Percentiles rank a stretch among this genome's conserved stretches.
phyloP scores from a whole-genome alignment of 2,329 filamentous ascomycete genomes.

The Acephala macrosclerotiorum region DNA sequence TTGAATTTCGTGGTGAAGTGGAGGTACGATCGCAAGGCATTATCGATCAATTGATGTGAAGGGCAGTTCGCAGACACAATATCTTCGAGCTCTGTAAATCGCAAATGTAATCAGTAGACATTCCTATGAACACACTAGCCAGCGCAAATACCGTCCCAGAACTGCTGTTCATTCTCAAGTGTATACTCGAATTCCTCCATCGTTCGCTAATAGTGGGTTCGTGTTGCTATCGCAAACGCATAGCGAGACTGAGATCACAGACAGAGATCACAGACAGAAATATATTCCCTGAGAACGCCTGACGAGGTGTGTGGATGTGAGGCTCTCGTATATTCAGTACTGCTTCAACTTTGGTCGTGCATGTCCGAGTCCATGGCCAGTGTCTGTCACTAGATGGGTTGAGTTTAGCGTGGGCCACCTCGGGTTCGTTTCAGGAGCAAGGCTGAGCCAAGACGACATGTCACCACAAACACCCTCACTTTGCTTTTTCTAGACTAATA shows the following conservation, averaged over 20 bases:
- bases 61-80: slow-evolving; percentile 66
- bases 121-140: slow-evolving; percentile 2
- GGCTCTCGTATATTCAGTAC: background rate
- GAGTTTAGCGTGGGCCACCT: background rate
- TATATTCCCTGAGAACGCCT: background rate
- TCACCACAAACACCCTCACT: background rate
- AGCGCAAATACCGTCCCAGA: slow-evolving; percentile 78
- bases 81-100: slow-evolving; percentile 67
- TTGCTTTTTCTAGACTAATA: background rate
- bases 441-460: background rate
- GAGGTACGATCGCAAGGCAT: slow-evolving; percentile 85
- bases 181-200: slow-evolving; percentile 70
- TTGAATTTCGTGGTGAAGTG: slow-evolving; percentile 78
- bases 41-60: slow-evolving; percentile 76
- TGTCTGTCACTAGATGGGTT: background rate
- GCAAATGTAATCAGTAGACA: slow-evolving; percentile 12
- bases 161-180: slow-evolving; percentile 82
- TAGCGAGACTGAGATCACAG: slow-evolving; percentile 27
- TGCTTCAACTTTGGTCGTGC: slow-evolving; percentile 2
- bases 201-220: slow-evolving; percentile 22
- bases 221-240: slow-evolving; percentile 39
- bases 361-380: background rate
- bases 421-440: background rate
- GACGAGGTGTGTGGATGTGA: background rate
- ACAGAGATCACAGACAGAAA: background rate